Percentiles rank a stretch among this genome's conserved stretches.
phyloP scores from a whole-genome alignment of 148 eudicot species.

The Limonium bicolor region DNA sequence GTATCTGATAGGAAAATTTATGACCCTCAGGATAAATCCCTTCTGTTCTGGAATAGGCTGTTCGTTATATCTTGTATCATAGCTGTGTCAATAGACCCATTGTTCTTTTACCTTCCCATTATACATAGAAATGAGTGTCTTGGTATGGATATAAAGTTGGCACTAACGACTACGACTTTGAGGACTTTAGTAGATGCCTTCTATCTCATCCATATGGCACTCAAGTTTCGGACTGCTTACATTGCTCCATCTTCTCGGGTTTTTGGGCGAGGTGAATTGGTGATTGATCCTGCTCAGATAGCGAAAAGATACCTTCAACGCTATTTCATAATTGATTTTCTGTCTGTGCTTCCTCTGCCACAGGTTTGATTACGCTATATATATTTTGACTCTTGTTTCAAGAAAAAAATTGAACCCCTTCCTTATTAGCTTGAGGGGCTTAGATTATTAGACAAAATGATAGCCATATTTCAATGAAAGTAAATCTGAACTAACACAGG shows the following conservation, averaged over 20 bases:
- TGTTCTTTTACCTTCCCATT: conserved; percentile 47
- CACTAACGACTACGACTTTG: conserved; percentile 15
- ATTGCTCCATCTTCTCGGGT: conserved; percentile 43
- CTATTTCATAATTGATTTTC: conserved; percentile 27
- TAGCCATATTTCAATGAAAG: no score
- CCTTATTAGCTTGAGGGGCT: no score
- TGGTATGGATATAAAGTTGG: conserved; percentile 28
- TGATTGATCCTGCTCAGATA: conserved; percentile 30
- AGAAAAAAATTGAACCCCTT: no score
- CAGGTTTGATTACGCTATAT: conserved; percentile 31
- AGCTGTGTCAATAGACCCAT: conserved; percentile 40
- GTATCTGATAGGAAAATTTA: conserved; percentile 35
- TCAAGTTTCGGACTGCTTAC: conserved; percentile 30
- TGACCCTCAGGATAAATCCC: conserved; percentile 59
- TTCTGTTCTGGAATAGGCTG: conserved; percentile 43
- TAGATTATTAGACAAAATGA: no score
- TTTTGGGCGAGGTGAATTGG: conserved; percentile 39
- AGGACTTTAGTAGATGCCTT: conserved; percentile 22
- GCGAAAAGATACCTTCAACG: conserved; percentile 26
- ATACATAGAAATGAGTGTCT: conserved; percentile 26
- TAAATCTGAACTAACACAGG: no score
- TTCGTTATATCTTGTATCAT: conserved; percentile 38
- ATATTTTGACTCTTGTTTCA: no score
- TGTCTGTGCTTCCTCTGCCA: conserved; percentile 29
- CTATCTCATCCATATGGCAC: conserved; percentile 25